A percentile compares a stretch with the other conserved stretches of the same genome.
These are phyloP conservation scores for Dendrocalamus sinicus DNA, from an alignment of 176 grass and related monocot species.

Conservation along the genomic window DNA sequence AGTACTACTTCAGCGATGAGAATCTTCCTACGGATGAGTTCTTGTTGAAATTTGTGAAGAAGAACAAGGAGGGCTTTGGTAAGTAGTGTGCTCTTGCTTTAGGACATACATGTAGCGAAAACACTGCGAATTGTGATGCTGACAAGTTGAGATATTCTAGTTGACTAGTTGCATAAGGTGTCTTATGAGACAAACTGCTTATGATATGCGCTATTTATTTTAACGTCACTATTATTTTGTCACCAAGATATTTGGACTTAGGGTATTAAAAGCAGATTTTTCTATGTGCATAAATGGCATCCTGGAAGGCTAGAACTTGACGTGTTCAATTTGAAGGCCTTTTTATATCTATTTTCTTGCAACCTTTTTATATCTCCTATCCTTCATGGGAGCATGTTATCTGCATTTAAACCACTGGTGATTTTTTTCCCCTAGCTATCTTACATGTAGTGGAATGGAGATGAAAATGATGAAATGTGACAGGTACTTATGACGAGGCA, in stretches of 20 bases:
- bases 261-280: background rate
- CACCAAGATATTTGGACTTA: background rate
- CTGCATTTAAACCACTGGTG: constrained; percentile 12
- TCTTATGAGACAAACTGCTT: background rate
- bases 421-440: background rate
- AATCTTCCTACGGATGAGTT: constrained; percentile 83
- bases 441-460: constrained; percentile 46
- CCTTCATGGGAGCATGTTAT: background rate
- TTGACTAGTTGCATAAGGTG: background rate
- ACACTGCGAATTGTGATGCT: background rate
- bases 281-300: background rate
- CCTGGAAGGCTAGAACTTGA: constrained; percentile 10
- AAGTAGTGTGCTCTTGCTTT: constrained; percentile 39
- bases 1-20: constrained; percentile 96
- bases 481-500: constrained; percentile 75
- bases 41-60: constrained; percentile 75
- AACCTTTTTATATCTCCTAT: background rate
- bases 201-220: background rate
- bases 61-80: constrained; percentile 81
- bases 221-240: background rate
- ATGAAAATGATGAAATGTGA: constrained; percentile 73
- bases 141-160: background rate
- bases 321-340: background rate
- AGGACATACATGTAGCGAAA: constrained; percentile 13
- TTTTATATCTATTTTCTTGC: background rate